Base-by-base conservation (phyloP, 768 basidiomycete species). In the Crassisporium funariophilum region DNA sequence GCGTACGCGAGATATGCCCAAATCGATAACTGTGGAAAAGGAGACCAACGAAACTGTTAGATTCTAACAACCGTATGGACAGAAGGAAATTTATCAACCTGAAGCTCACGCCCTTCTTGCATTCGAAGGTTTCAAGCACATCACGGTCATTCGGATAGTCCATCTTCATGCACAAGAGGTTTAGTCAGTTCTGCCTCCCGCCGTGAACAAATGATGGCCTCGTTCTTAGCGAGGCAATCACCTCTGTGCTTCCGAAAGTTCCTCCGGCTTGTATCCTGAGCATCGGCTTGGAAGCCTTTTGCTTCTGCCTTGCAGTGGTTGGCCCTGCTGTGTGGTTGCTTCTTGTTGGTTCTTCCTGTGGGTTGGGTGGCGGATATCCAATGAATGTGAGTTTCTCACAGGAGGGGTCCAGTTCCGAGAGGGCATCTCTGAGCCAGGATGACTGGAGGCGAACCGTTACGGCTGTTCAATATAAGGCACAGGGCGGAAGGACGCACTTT, bases 61-160 rank as follows among this genome's bases (percentile, higher is more conserved):
- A 11, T 31, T 31, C n/a, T 31, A 11, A 11, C 29, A 11, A n/a
- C 10, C 5, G n/a, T 13, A 31, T 11, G n/a, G 20, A 41, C 23
- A 35, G 25, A 31, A 9, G 16, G 37, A 44, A 72, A 36, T 13
- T n/a, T 10, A 10, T 31, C 29, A n/a, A 93, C 93, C 84, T 89
- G 64, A 90, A 91, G 25, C 72, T 75, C 23, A 93, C 76, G 5
- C 71, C 68, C 25, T 74, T 71, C 9, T 65, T 71, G 63, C 95
- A 98, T 50, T 95, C 90, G 57, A 97, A 93, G 0, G 84, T 81
- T 65, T 97, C 93, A 22, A 98, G 76, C 0, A 98, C 89, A 40
- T 97, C 93, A 38, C 79, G 77, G 59, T 95, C 93, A 56, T 91
- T 93, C 3, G 93, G 93, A 52, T 95, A 98, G 67, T 99, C 95